Evolutionary conservation across 371 early-diverging fungal species (phyloP), one percentile per base, ranked within the genome.

Genomic region (Smittium mucronatum): DNA sequence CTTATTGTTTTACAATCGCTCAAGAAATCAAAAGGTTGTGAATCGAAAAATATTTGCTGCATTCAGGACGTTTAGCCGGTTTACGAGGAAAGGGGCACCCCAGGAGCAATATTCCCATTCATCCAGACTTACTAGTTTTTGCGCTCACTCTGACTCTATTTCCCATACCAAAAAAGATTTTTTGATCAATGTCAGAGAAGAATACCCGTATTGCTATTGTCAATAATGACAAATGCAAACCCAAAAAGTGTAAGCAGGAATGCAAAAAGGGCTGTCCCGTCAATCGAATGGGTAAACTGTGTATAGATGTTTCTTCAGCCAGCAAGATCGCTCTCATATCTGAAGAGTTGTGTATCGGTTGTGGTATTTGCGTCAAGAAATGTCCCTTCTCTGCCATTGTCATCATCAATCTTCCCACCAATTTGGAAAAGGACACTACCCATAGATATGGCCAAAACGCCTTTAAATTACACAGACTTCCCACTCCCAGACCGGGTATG

Each of bases 331-430:
- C 93, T 63, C 86, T 84, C 76, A 95, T 99, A 70, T 94, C 95
- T 34, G 99, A 99, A 82, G 89, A 88, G 64, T 85, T 99, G 34
- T 99, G 99, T 83, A 99, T 99, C 78, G 99, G 99, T 77, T 99
- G 99, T 80, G 94, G 96, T 85, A 98, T 99, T 73, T 99, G 99
- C 79, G 90, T 89, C 72, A 99, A 99, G 80, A 95, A 95, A 79
- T 99, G 99, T 81, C 99, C 99, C 35, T 99, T 99, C 78, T 93
- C 89, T 33, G 99, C 99, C 35, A 99, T 99, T 76, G 84, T 85
- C 67, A 97, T 99, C 74, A 93, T 99, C 86, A 99, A 99, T 83
- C 81, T 99, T 80, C 99, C 99, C 34, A 97, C 97, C 73, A 95
- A 94, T 80, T 85, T 99, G 71, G 91, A 93, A 72, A 91, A 89